Base-by-base conservation (phyloP, 2,329 filamentous ascomycete species). In the Curvularia hawaiiensis region DNA sequence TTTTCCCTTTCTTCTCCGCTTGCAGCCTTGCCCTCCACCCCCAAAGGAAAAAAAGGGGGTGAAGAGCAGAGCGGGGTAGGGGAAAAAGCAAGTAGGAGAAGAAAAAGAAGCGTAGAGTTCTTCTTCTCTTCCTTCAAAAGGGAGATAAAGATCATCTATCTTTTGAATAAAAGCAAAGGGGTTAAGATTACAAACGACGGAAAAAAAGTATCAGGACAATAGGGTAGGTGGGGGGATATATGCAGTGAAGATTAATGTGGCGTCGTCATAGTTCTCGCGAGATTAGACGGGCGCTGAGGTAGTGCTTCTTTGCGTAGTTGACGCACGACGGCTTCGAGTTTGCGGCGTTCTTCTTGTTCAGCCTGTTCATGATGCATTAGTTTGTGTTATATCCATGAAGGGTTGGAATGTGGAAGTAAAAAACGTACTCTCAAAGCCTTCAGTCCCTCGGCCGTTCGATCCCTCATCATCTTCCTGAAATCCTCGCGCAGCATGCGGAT, bases 401-500 rank as follows among this genome's bases (percentile, higher is more conserved):
- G 50, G 50, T 24, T 24, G 22, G 22, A 24, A 24, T 24, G 22
- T 24, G n/a, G 41, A 14, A 12, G 45, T 40, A 43, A 35, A 38
- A 22, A 47, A 79, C 85, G 78, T 75, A 90, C 88, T 79, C 85
- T 86, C 55, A 91, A 71, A 58, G 83, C 79, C 76, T 84, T 88
- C 67, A 86, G 78, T 60, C 84, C 87, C 73, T 91, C 89, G 1
- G 82, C 80, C 60, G 88, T 84, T 47, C 86, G 86, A 69, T 91
- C 88, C 62, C 87, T 83, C 88, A 91, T 90, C 88, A 91, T 91
- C 79, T 89, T 90, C 80, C 90, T 90, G 72, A 91, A 91, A 73
- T 91, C 89, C 61, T 87, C 88, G 75, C 87, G 87, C 69, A 91
- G 70, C 40, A 90, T 87, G 76, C 85, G 85, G 24, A 86, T 88